Evolutionary conservation across 768 basidiomycete species (phyloP), one percentile per base, ranked within the genome.

Genomic region (Boletellus ananas): DNA sequence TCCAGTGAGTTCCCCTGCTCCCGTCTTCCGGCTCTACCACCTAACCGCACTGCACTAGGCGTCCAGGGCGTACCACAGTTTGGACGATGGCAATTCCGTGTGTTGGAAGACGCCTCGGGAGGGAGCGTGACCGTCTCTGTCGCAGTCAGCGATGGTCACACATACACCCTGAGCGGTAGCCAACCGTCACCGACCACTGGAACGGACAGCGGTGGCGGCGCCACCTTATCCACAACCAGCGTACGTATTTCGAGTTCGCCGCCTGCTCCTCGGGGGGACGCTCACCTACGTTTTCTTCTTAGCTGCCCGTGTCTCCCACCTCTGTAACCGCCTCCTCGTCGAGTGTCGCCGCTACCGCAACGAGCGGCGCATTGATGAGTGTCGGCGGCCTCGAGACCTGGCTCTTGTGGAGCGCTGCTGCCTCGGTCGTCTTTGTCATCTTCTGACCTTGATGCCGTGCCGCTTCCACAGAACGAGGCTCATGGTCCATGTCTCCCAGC

Each of bases 51-150:
- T 13, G 10, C 20, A 20, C 20, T 38, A 16, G 18, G 27, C 55
- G 62, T 51, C 1, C 58, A 50, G 6, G 64, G 64, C 6, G 14
- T 33, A 17, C 62, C 62, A 23, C 23, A 23, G 23, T 23, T 3
- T 64, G 23, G 23, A 23, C 66, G 36, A 63, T 55, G 25, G 61
- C 61, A 10, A 39, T 58, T 3, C 3, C 16, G 7, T 7, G 16
- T 12, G 34, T 4, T 23, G 6, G 23, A 23, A 23, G 23, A 23
- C 6, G 23, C 23, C 23, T 23, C 23, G 23, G 23, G 23, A 23
- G 23, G 23, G 23, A 6, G 3, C 6, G 23, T 23, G 23, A 23
- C 23, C 6, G 23, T 23, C 23, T 12, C 6, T 25, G 39, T 13
- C 8, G 6, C 12, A 23, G 25, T 29, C 25, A 7, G 16, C 16